Evolutionary conservation across 306 rosid species (phyloP).

Genomic region (Astragalus membranaceus): DNA sequence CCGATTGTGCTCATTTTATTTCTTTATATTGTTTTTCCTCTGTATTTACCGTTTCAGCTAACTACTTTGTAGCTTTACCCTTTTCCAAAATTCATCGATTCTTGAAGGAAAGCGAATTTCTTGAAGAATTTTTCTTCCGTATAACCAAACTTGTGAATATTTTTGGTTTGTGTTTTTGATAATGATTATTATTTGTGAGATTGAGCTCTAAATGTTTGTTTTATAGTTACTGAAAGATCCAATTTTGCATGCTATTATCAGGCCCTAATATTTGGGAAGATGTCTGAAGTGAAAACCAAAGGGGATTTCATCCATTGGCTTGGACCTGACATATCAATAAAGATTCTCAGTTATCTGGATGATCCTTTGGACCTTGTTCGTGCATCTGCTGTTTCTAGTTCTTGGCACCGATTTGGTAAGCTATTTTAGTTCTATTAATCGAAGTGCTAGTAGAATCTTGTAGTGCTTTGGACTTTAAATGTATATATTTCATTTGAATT

Average conservation of each 20-base stretch:
- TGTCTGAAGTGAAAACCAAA: conserved; percentile 28
- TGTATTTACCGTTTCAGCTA: background rate
- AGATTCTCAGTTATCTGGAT: conserved; percentile 46
- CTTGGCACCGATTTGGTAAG: conserved; percentile 54
- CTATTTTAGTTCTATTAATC: conserved; percentile 1
- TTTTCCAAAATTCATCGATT: background rate
- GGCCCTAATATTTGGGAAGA: conserved; percentile 13
- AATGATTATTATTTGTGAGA: background rate
- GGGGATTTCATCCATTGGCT: conserved; percentile 40
- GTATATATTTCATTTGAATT: background rate
- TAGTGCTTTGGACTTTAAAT: background rate
- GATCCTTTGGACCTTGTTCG: conserved; percentile 58
- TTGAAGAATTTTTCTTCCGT: too few relatives aligned
- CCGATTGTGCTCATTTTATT: too few relatives aligned
- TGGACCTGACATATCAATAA: conserved; percentile 40
- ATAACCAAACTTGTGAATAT: background rate
- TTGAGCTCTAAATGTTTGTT: background rate
- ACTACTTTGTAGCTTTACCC: background rate
- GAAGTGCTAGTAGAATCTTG: background rate
- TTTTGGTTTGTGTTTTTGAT: background rate
- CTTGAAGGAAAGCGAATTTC: too few relatives aligned
- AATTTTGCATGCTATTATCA: too few relatives aligned
- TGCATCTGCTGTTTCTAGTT: conserved; percentile 39
- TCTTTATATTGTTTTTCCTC: too few relatives aligned
- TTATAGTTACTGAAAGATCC: too few relatives aligned